Evolutionary conservation across 441 rosid genomes (phyloP).

Genomic region (Dalechampia spathulata): DNA sequence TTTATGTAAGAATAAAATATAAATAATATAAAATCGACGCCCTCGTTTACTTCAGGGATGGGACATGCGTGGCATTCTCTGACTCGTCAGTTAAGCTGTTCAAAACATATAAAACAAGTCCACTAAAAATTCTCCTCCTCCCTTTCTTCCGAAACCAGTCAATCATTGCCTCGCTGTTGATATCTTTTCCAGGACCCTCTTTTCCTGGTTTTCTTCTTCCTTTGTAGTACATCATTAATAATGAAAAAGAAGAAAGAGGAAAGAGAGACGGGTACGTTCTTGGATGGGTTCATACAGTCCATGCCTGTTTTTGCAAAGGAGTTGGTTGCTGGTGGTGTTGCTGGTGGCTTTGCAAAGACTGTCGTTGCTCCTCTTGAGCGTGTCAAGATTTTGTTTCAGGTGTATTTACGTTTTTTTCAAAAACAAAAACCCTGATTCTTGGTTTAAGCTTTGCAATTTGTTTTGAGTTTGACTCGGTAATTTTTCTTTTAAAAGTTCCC

Average conservation of each 20-base stretch:
- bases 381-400: conserved; percentile 93
- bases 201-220: neutral
- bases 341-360: conserved; percentile 81
- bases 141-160: too few relatives aligned
- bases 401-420: conserved; percentile 11
- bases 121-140: too few relatives aligned
- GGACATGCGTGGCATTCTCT: too few relatives aligned
- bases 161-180: too few relatives aligned
- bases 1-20: too few relatives aligned
- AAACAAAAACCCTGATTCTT: neutral
- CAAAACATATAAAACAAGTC: too few relatives aligned
- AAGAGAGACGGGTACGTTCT: conserved; percentile 31
- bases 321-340: conserved; percentile 84
- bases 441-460: neutral
- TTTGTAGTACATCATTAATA: neutral
- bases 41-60: too few relatives aligned
- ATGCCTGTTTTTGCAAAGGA: conserved; percentile 77
- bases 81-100: too few relatives aligned
- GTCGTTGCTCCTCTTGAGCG: conserved; percentile 96
- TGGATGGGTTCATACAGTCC: conserved; percentile 47
- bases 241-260: conserved; percentile 52
- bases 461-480: too few relatives aligned
- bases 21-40: too few relatives aligned
- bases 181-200: neutral
- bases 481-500: too few relatives aligned